Evolutionary conservation across 495 filamentous ascomycete genomes (phyloP), one percentile per base, ranked within the genome.

Genomic region (Penicillium angulare): DNA sequence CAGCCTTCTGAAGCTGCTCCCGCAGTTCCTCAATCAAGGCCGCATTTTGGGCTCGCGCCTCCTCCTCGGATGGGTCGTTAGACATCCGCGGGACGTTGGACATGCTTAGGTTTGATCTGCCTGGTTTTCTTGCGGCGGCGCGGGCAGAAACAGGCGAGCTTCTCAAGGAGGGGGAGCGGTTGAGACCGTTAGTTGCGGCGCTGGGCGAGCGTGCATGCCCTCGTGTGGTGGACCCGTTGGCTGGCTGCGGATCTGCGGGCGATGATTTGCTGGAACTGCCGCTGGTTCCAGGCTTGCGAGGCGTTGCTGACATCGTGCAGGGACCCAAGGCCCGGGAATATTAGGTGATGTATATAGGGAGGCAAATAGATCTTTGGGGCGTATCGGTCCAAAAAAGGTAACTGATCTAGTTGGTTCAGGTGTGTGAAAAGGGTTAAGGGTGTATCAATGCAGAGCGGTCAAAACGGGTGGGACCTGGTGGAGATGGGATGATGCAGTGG

Each of bases 21-120:
- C 88, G 89, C 34, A 97, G 67, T 51, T 98, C 93, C 35, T 95
- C 89, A 36, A 97, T 79, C 33, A 90, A 72, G 4, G 88, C 84
- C 17, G 89, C 81, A 43, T 85, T 86, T 68, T 97, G 80, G 15
- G 82, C 83, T 48, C 78, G 77, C 39, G 79, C 80, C 42, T 86
- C 84, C 48, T 84, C 81, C 27, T 83, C 79, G 44, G 71, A 72
- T 32, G 83, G 77, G 43, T 83, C 78, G 33, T 83, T 80, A 33
- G 74, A 69, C 43, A 83, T 75, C 48, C 79, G 71, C 45, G 76
- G 74, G 10, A 77, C 75, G 58, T 67, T 79, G 35, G 75, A 81
- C 61, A 79, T 79, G 72, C 80, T 80, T 17, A 86, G 74, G 24
- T 80, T 79, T 20, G 45, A 86, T 32, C 74, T 61, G 47, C 65